Percentiles rank a stretch among this genome's conserved stretches.
Evolutionary conservation across 257 asterid genomes (phyloP).

Genomic region (Solanum tarapatanum): DNA sequence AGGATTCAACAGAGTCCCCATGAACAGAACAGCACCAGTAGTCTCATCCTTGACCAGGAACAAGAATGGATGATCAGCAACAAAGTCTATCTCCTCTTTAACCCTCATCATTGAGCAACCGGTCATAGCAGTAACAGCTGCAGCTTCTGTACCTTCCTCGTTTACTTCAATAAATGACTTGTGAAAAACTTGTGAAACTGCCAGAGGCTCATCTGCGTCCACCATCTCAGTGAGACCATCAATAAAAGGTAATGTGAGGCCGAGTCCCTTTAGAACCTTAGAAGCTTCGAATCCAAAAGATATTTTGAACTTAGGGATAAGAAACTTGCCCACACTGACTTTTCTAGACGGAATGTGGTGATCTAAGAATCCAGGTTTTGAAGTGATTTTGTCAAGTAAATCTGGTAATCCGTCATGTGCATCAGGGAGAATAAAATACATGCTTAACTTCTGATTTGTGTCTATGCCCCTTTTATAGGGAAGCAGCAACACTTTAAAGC

Average conservation of each 20-base stretch:
- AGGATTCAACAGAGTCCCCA: slow-evolving; percentile 20
- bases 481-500: slow-evolving; percentile 17
- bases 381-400: slow-evolving; percentile 4
- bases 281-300: not conserved
- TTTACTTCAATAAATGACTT: not conserved
- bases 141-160: slow-evolving; percentile 12
- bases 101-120: not conserved
- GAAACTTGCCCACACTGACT: slow-evolving; percentile 11
- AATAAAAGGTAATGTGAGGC: not conserved
- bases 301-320: slow-evolving; percentile 20
- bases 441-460: slow-evolving; percentile 7
- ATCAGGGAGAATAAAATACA: slow-evolving; percentile 23
- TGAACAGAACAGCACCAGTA: slow-evolving; percentile 12
- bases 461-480: slow-evolving; percentile 15
- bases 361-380: slow-evolving; percentile 17
- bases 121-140: slow-evolving; percentile 6
- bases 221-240: slow-evolving; percentile 20
- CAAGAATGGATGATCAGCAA: not conserved
- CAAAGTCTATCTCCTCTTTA: not conserved
- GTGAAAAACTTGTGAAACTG: slow-evolving; percentile 9
- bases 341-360: slow-evolving; percentile 4
- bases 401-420: slow-evolving; percentile 19
- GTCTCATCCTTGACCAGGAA: slow-evolving; percentile 18
- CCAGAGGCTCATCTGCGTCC: not conserved
- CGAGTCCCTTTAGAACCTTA: not conserved